Percentiles rank a stretch among this genome's conserved stretches.
Conservation (phyloP, 495 filamentous ascomycete genomes). For the Penicillium herquei region DNA sequence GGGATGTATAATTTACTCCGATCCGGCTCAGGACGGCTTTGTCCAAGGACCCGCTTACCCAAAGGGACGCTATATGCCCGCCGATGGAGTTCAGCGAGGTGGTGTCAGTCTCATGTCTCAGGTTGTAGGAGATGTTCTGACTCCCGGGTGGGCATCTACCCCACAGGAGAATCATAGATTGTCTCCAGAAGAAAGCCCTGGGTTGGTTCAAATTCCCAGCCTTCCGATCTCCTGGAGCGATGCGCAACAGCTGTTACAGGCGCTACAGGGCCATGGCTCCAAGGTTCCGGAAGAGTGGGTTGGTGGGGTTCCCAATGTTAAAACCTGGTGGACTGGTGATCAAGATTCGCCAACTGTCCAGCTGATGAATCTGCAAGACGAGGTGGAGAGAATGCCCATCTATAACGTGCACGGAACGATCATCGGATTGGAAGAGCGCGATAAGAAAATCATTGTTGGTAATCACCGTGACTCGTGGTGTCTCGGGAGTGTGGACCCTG, state of each 20-base stretch:
- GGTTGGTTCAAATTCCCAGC: slow-evolving; percentile 79
- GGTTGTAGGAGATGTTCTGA: slow-evolving; percentile 84
- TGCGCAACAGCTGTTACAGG: slow-evolving; percentile 74
- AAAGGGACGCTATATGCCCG: slow-evolving; percentile 72
- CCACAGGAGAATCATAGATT: slow-evolving; percentile 60
- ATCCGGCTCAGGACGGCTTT: slow-evolving; percentile 80
- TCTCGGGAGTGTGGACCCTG: slow-evolving; percentile 81
- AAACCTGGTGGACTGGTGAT: slow-evolving; percentile 83
- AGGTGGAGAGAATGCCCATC: slow-evolving; percentile 75
- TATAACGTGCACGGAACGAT: slow-evolving; percentile 89
- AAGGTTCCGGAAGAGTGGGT: slow-evolving; percentile 71
- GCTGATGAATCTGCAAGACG: slow-evolving; percentile 86
- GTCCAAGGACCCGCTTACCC: slow-evolving; percentile 65
- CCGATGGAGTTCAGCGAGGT: slow-evolving; percentile 77
- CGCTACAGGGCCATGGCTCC: slow-evolving; percentile 73
- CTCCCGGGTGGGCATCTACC: slow-evolving; percentile 80
- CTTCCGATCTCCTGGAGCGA: slow-evolving; percentile 86
- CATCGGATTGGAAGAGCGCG: slow-evolving; percentile 71
- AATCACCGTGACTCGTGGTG: slow-evolving; percentile 95
- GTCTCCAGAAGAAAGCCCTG: slow-evolving; percentile 66
- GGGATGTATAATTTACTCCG: slow-evolving; percentile 89
- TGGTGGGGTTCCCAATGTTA: slow-evolving; percentile 68
- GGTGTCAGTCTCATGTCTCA: slow-evolving; percentile 79
- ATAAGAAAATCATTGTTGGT: slow-evolving; percentile 87
- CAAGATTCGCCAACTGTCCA: slow-evolving; percentile 71